Percentiles rank a stretch among this genome's conserved stretches.
phyloP scores from a whole-genome alignment of 2,329 filamentous ascomycete genomes.

The Metarhizium robertsii region DNA sequence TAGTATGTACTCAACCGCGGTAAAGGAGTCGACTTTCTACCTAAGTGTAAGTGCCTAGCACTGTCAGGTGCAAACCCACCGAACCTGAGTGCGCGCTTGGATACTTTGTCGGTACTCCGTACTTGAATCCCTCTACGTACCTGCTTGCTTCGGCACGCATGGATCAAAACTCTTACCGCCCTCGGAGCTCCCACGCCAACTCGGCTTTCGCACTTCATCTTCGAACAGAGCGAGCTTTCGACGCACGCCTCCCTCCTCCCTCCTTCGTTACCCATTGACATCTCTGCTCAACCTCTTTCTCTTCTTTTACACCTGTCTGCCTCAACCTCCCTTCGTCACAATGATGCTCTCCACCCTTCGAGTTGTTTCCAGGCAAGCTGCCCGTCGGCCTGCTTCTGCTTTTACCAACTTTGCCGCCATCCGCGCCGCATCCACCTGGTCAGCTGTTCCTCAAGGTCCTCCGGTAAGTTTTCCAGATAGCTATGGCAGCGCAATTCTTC shows the following conservation, averaged over 20 bases:
- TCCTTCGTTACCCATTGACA: not conserved
- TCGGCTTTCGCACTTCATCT: not conserved
- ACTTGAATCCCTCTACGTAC: too few species aligned
- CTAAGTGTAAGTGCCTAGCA: too few species aligned
- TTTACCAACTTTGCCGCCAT: constrained; percentile 26
- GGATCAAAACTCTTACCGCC: not conserved
- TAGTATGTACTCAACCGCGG: too few species aligned
- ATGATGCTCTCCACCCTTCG: constrained; percentile 53
- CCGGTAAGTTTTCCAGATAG: constrained; percentile 56
- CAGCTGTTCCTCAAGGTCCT: constrained; percentile 85
- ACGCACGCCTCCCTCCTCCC: not conserved
- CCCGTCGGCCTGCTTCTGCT: constrained; percentile 29
- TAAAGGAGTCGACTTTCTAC: too few species aligned
- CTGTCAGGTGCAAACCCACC: too few species aligned
- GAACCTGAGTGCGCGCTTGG: too few species aligned
- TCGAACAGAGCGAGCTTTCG: not conserved
- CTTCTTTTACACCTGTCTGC: not conserved
- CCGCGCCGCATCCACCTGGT: constrained; percentile 72
- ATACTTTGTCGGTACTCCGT: too few species aligned
- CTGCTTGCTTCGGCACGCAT: not conserved
- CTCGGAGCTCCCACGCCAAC: not conserved
- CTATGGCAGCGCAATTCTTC: not conserved
- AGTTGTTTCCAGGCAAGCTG: constrained; percentile 41
- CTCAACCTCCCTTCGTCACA: not conserved
- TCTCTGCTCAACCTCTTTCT: constrained; percentile 1